Base-by-base conservation (phyloP, 169 alveolate species). In the Plasmodium gallinaceum region DNA sequence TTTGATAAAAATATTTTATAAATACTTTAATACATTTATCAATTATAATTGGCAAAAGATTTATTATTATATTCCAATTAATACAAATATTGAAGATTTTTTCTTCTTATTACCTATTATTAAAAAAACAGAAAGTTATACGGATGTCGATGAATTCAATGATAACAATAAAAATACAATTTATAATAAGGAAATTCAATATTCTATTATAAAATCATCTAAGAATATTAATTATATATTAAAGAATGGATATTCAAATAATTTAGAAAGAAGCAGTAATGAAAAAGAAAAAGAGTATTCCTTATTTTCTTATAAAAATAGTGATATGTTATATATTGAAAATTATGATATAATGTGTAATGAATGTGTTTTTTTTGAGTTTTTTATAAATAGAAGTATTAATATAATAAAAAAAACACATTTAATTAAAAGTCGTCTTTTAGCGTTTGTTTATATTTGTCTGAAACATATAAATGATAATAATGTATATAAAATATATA, bases 21-120 rank as follows among this genome's bases (percentile, higher is more conserved):
- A 83, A 83, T 83, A 83, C 57, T 83, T 83, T 68, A 71, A 71
- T 9, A 37, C 10, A 52, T 83, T 68, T 83, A 24, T 83, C n/a
- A 57, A 48, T 14, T 18, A 83, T 14, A 83, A 83, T 68, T 83
- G 91, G 91, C 26, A 83, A 68, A 68, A 46, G 6, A 68, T 83
- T 22, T 68, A 66, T 66, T n/a, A 51, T 54, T 83, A 68, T 45
- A 83, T 83, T 42, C 83, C 91, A 0, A 26, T 83, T 32, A 83
- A 68, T 32, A 58, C 78, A 39, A 66, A 54, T 52, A 68, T 83
- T 5, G 91, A 83, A 32, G 72, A 83, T 20, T 66, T 18, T 20
- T 83, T 83, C 20, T 68, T 68, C 66, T 39, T 83, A 0, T 52
- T 83, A 48, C 91, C 91, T 9, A 8, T 12, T 18, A 22, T 83